Percentiles rank a stretch among this genome's conserved stretches.
Conservation (phyloP, 2,329 filamentous ascomycete genomes). For the Thermomyces lanuginosus region DNA sequence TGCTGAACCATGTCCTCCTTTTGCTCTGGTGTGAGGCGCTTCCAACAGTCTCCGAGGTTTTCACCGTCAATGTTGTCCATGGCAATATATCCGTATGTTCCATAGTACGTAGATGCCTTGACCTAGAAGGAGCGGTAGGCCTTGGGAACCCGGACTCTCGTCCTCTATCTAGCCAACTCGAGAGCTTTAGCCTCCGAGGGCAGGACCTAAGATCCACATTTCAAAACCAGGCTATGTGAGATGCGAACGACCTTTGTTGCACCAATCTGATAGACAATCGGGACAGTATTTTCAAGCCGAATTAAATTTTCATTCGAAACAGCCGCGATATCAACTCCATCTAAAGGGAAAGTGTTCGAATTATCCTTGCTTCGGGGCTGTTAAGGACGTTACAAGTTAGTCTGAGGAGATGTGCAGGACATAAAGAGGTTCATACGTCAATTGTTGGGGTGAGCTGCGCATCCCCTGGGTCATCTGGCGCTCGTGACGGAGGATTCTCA, state of each 20-base stretch:
- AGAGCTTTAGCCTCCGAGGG: constrained; percentile 11
- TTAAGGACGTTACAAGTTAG: too few relatives aligned
- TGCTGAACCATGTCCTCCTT: constrained; percentile 9
- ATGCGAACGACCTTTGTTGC: constrained; percentile 12
- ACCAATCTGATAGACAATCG: constrained; percentile 6
- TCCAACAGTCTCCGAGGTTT: constrained; percentile 13
- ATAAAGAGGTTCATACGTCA: too few relatives aligned
- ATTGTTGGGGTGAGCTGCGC: too few relatives aligned
- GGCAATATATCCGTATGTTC: constrained; percentile 12
- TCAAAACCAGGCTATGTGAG: constrained; percentile 10
- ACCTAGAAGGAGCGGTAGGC: not conserved
- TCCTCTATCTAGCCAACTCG: constrained; percentile 8
- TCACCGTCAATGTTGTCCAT: constrained; percentile 16
- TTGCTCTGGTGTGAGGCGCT: constrained; percentile 6
- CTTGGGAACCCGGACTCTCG: not conserved
- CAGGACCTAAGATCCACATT: constrained; percentile 11
- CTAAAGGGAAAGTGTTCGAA: not conserved
- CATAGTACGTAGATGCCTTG: constrained; percentile 8
- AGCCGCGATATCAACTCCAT: not conserved
- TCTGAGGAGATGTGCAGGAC: too few relatives aligned
- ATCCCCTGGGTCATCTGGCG: too few relatives aligned
- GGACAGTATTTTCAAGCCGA: not conserved
- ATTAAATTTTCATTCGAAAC: not conserved
- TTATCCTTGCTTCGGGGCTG: constrained; percentile 1
- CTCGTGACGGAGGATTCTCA: too few relatives aligned